A percentile compares a stretch with the other conserved stretches of the same genome.
These are phyloP conservation scores for Citrullus amarus DNA, from an alignment of 306 rosid genomes.

Conservation along the genomic window DNA sequence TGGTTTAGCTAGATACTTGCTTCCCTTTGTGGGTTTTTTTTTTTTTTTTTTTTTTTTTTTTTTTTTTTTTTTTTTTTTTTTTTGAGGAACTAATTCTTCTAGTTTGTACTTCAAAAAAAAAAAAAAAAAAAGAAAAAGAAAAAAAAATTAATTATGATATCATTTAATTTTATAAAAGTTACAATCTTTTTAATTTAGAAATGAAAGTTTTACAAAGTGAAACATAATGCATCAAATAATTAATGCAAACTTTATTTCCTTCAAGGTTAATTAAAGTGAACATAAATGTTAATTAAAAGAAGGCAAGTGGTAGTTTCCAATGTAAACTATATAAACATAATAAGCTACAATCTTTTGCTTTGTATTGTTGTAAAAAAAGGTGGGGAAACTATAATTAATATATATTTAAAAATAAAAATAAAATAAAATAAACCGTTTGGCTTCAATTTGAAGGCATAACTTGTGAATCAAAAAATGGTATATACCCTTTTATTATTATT, in stretches of 20 bases:
- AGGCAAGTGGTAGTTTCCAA: neutral
- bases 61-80: too few species aligned
- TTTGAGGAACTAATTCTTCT: too few species aligned
- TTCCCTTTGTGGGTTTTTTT: neutral
- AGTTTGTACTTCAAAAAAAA: too few species aligned
- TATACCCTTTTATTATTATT: too few species aligned
- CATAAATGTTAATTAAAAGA: neutral
- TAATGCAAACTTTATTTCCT: neutral
- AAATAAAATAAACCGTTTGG: neutral
- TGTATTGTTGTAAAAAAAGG: too few species aligned
- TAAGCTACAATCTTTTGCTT: neutral
- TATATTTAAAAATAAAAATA: neutral
- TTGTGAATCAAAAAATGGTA: too few species aligned
- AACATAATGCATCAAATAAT: neutral
- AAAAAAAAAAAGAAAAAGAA: too few species aligned
- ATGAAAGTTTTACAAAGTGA: neutral
- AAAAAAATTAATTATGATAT: too few species aligned
- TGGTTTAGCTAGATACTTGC: neutral
- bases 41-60: too few species aligned
- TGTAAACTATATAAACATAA: neutral
- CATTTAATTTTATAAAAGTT: neutral
- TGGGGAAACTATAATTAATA: too few species aligned
- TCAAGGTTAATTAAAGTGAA: neutral
- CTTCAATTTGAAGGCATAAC: neutral
- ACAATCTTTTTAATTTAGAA: neutral